Base-by-base conservation (phyloP, 2,329 filamentous ascomycete genomes). In the Phyllosticta paracitricarpa region DNA sequence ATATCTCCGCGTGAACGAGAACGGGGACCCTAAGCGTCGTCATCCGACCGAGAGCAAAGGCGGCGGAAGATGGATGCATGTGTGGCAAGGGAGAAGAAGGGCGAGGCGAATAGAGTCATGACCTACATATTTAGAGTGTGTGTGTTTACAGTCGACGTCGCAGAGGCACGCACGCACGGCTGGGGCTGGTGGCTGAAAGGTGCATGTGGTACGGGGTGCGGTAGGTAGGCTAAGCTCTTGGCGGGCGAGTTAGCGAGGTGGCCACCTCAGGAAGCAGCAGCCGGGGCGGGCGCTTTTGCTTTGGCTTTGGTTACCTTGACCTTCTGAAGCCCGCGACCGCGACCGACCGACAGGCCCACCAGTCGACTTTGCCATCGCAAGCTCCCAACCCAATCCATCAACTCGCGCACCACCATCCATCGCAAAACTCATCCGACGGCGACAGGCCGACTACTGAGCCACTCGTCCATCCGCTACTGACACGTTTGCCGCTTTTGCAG, bases 1-100 rank as follows among this genome's bases (percentile, higher is more conserved):
- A 56, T 61, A 28, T 61, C 52, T 61, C 58, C 58, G 55, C 58
- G 58, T 54, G 58, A 61, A 48, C 58, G 40, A n/a, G 58, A 54
- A 51, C 26, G 28, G 25, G 40, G 40, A 56, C 22, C 53, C 40
- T 56, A 53, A 33, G 28, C 40, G 40, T 48, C 17, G 7, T 48
- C 12, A n/a, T 5, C 12, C 40, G 40, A 5, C 40, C 1, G 40
- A n/a, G 14, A 48, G 40, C 40, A 48, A 48, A 48, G 28, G 28
- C 28, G 6, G 28, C 40, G 40, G 40, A 17, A 48, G 17, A 6
- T 5, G 14, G 28, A 30, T 7, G 28, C 28, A 30, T 8, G 28
- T 6, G 28, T 6, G 28, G 28, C 6, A 8, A 8, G 28, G 28
- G 28, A 4, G 26, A 8, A 8, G 26, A 8, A 8, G 28, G 28